Evolutionary conservation across 2,329 filamentous ascomycete species (phyloP), one percentile per base, ranked within the genome.

Genomic region (Hymenoscyphus salicellus): DNA sequence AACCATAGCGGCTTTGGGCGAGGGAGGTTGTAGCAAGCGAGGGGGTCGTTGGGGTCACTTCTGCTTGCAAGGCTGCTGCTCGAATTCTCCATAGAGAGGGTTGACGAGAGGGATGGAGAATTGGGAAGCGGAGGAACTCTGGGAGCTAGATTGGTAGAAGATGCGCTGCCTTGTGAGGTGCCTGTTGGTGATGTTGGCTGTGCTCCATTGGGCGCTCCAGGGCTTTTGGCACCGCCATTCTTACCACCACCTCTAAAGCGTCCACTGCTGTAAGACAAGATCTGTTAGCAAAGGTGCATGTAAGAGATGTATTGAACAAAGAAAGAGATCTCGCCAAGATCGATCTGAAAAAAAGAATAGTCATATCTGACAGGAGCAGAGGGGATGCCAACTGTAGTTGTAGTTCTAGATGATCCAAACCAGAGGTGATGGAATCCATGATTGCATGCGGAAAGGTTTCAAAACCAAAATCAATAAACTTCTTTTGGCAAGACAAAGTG

Each of bases 1-100:
- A 93, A 86, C 87, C 91, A 93, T 66, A 91, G 80, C 17, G 91
- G 91, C 65, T 87, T 80, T 36, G 86, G 85, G 49, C 86, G 83
- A 65, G 89, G 89, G 65, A 91, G 81, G 71, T 89, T 86, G 74
- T 88, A 88, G 14, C 81, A 80, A 70, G 80, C 80, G 69, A 88
- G 81, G 60, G 84, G 76, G 71, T 88, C 84, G 75, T 82, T 80
- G 71, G 84, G 76, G 71, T 88, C 84, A 75, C 82, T 79, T 71
- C 55, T 46, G 63, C 65, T 62, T 41, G 65, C 59, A 32, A 66
- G 60, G 46, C 68, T 68, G 49, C 60, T 67, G 33, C 49, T 43
- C 3, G 57, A 78, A 72, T 88, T 83, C 72, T 90, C 88, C 80
- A 89, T 86, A 59, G 88, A 86, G 78, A 92, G 88, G 66, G 85